Percentiles rank a stretch among this genome's conserved stretches.
phyloP scores from a whole-genome alignment of 1,139 yeast species.

The Sugiyamaella neomexicana region DNA sequence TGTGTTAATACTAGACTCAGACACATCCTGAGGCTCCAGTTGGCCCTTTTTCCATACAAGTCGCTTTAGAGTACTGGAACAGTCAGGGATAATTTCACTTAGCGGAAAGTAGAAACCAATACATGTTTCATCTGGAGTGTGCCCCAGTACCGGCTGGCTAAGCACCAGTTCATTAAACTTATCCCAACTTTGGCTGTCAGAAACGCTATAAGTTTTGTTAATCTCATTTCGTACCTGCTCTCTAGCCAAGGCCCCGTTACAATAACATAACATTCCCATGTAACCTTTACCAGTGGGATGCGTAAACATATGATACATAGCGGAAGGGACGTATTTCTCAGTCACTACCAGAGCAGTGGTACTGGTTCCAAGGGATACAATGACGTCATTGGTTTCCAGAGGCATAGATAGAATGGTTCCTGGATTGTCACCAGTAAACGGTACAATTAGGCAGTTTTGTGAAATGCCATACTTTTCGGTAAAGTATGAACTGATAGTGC shows the following conservation, averaged over 20 bases:
- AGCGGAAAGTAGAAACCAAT: conserved; percentile 84
- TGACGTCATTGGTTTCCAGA: conserved; percentile 68
- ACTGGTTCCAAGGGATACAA: conserved; percentile 84
- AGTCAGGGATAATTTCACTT: conserved; percentile 87
- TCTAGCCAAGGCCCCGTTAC: conserved; percentile 87
- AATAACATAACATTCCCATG: conserved; percentile 95
- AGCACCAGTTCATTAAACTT: conserved; percentile 53
- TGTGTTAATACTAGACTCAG: not conserved
- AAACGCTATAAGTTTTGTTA: conserved; percentile 48
- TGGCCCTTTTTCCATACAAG: conserved; percentile 23
- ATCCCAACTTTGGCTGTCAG: conserved; percentile 52
- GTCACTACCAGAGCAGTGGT: conserved; percentile 85
- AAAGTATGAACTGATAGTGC: conserved; percentile 59
- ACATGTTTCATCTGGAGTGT: conserved; percentile 37
- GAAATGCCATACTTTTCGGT: conserved; percentile 62
- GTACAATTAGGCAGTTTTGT: conserved; percentile 53
- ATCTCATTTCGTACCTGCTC: conserved; percentile 69
- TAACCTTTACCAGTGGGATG: conserved; percentile 78
- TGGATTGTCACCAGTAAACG: conserved; percentile 86
- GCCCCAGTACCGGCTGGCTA: conserved; percentile 33
- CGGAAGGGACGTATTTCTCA: conserved; percentile 72
- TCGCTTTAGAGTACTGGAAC: conserved; percentile 39
- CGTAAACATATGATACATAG: conserved; percentile 79
- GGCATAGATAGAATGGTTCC: conserved; percentile 88
- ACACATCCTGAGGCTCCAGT: conserved; percentile 4